Evolutionary conservation across 108 stramenopile species (phyloP).

Genomic region (Fragilaria radians): DNA sequence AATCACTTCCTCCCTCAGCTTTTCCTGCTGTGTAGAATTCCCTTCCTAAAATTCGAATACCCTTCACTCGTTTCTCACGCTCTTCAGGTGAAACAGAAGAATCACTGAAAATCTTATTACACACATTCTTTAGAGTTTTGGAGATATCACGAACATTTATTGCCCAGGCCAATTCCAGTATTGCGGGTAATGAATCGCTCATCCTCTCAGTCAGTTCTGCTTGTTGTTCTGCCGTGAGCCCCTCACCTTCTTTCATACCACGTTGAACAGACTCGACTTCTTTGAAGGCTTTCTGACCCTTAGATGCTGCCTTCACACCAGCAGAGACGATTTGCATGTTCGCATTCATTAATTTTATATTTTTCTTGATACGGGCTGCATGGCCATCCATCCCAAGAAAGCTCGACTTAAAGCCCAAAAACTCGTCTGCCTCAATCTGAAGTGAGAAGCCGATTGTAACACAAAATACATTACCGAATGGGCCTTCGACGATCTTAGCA

Average conservation of each 20-base stretch:
- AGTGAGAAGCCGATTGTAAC: conserved; percentile 73
- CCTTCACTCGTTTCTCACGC: conserved; percentile 57
- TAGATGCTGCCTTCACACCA: conserved; percentile 60
- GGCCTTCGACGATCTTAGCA: conserved; percentile 58
- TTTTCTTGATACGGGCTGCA: conserved; percentile 57
- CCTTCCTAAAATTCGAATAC: conserved; percentile 49
- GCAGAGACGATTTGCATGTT: conserved; percentile 63
- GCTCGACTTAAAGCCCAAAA: conserved; percentile 59
- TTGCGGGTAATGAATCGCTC: conserved; percentile 63
- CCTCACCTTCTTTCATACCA: conserved; percentile 26
- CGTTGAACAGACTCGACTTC: conserved; percentile 63
- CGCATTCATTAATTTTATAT: conserved; percentile 31
- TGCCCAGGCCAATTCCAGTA: conserved; percentile 73
- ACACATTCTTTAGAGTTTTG: conserved; percentile 55
- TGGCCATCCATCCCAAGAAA: conserved; percentile 69
- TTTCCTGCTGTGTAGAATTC: conserved; percentile 56
- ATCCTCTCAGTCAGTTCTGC: conserved; percentile 45
- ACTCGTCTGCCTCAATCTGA: conserved; percentile 68
- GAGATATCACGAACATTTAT: conserved; percentile 79
- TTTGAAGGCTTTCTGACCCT: conserved; percentile 63
- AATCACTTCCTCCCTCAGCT: conserved; percentile 2
- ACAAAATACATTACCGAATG: conserved; percentile 64
- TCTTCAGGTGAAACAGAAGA: conserved; percentile 46
- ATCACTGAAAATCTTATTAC: conserved; percentile 76
- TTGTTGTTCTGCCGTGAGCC: conserved; percentile 30